These are phyloP conservation scores for Vitellaria paradoxa DNA, from an alignment of 179 eudicot genomes.

Conservation along the genomic window DNA sequence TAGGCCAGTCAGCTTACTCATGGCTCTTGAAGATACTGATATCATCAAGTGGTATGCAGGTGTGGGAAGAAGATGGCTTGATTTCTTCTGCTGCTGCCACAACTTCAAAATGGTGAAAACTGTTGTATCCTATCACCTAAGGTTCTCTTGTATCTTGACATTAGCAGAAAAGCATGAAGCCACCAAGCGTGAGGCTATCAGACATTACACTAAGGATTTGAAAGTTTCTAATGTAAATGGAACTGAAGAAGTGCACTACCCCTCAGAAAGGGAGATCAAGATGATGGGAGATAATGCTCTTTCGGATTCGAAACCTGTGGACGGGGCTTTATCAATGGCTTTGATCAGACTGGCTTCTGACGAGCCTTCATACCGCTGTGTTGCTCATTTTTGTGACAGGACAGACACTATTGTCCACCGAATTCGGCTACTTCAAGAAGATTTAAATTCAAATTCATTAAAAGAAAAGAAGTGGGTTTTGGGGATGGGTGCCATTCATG, in stretches of 20 bases:
- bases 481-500: constrained; percentile 63
- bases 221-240: constrained; percentile 47
- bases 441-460: constrained; percentile 32
- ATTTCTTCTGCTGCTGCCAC: constrained; percentile 75
- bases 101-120: constrained; percentile 71
- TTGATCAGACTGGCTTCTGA: constrained; percentile 70
- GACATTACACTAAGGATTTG: constrained; percentile 84
- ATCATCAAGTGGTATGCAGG: constrained; percentile 94
- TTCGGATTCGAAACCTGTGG: constrained; percentile 82
- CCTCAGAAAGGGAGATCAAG: constrained; percentile 74
- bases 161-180: constrained; percentile 89
- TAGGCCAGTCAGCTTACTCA: constrained; percentile 64
- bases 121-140: constrained; percentile 68
- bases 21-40: constrained; percentile 73
- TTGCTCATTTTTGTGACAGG: constrained; percentile 75
- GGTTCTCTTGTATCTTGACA: constrained; percentile 89
- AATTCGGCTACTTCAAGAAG: constrained; percentile 55
- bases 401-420: constrained; percentile 64
- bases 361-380: constrained; percentile 55
- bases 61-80: constrained; percentile 87
- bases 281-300: constrained; percentile 70
- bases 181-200: constrained; percentile 70
- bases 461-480: constrained; percentile 57
- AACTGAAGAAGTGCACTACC: constrained; percentile 57
- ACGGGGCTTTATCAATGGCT: constrained; percentile 56